Evolutionary conservation across 768 basidiomycete genomes (phyloP).

Genomic region (Cytidiella melzeri): DNA sequence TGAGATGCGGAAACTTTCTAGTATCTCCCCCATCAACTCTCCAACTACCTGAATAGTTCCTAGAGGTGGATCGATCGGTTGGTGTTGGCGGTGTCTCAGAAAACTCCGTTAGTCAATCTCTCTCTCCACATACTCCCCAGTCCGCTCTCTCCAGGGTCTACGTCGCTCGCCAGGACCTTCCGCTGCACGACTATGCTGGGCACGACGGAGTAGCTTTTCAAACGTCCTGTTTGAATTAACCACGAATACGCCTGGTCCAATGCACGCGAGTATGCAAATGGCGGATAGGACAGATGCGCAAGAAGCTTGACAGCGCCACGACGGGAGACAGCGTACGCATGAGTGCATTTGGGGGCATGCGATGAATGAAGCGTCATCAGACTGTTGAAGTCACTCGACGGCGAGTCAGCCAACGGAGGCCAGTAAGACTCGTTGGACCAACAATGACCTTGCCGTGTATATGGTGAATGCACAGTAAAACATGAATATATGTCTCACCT

Average conservation of each 20-base stretch:
- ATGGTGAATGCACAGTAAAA: neutral
- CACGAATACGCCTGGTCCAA: slow-evolving; percentile 70
- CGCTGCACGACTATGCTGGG: slow-evolving; percentile 64
- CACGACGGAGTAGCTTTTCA: slow-evolving; percentile 59
- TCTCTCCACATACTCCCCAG: slow-evolving; percentile 55
- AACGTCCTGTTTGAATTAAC: slow-evolving; percentile 49
- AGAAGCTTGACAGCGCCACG: slow-evolving; percentile 57
- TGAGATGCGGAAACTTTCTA: no score
- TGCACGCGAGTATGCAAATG: slow-evolving; percentile 73
- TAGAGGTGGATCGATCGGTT: no score
- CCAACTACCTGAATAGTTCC: no score
- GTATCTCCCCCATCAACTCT: no score
- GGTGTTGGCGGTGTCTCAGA: no score
- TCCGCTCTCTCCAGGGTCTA: slow-evolving; percentile 34
- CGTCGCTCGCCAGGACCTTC: slow-evolving; percentile 53
- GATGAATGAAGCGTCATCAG: slow-evolving; percentile 48
- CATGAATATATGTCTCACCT: slow-evolving; percentile 33
- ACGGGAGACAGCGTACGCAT: slow-evolving; percentile 60
- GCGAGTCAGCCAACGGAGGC: slow-evolving; percentile 27
- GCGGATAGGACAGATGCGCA: slow-evolving; percentile 50
- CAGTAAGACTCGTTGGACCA: slow-evolving; percentile 65
- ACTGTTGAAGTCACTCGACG: neutral
- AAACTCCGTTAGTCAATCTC: slow-evolving; percentile 38
- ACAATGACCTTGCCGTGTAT: slow-evolving; percentile 54
- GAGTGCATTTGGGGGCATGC: slow-evolving; percentile 59